phyloP scores from a whole-genome alignment of 1,139 yeast species.

The Keqinozyma sinolaborantium region DNA sequence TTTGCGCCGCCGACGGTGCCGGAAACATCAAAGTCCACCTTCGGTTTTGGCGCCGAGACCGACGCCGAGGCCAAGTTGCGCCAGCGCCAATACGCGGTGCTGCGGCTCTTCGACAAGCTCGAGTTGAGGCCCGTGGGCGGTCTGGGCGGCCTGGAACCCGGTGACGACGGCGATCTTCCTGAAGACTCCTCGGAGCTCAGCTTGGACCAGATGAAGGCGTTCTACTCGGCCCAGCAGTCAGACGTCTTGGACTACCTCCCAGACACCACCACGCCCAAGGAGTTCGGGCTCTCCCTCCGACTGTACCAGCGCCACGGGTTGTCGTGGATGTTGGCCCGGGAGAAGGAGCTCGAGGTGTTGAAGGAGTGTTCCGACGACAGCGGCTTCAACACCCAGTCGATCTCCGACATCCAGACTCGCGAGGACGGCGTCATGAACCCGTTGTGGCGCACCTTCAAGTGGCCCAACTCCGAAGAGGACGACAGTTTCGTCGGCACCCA shows the following conservation, averaged over 20 bases:
- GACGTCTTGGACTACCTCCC: constrained; percentile 52
- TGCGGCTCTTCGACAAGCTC: constrained; percentile 53
- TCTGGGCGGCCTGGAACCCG: constrained; percentile 2
- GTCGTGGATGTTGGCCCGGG: constrained; percentile 77
- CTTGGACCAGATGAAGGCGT: constrained; percentile 70
- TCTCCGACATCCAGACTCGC: constrained; percentile 19
- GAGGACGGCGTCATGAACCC: constrained; percentile 73
- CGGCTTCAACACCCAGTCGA: constrained; percentile 26
- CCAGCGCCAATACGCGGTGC: constrained; percentile 54
- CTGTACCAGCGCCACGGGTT: constrained; percentile 78
- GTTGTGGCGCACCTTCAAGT: constrained; percentile 73
- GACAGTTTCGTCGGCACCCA: constrained; percentile 13
- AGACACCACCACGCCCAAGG: constrained; percentile 58
- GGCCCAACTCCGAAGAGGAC: constrained; percentile 54
- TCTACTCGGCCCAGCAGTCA: constrained; percentile 64
- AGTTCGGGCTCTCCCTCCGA: constrained; percentile 54
- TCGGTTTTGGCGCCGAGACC: constrained; percentile 43
- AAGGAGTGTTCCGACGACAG: constrained; percentile 20
- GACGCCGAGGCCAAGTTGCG: constrained; percentile 51
- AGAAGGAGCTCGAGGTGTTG: constrained; percentile 46
- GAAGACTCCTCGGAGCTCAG: constrained; percentile 35
- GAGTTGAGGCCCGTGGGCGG: constrained; percentile 14
- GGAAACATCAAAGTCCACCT: constrained; percentile 7
- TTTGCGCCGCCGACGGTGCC: constrained; percentile 29
- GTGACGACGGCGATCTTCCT: constrained; percentile 16